Evolutionary conservation across 2,329 filamentous ascomycete species (phyloP).

Genomic region (Diaporthe sp.): DNA sequence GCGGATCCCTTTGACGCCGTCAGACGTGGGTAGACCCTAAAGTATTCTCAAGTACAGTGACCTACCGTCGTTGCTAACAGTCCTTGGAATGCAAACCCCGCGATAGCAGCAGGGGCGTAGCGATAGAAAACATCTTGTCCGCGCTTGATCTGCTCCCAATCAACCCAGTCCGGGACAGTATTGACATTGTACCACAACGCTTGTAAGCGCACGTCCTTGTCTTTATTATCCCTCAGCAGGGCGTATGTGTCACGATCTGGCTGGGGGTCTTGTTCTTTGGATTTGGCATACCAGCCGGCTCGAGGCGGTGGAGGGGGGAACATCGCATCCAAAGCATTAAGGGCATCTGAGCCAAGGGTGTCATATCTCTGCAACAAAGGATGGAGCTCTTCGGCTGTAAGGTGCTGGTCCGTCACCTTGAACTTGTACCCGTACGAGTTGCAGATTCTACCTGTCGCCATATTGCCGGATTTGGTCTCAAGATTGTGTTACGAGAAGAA

Average conservation of each 20-base stretch:
- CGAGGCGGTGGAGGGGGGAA: constrained; percentile 13
- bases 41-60: no score
- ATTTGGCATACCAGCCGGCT: neutral
- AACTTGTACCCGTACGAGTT: constrained; percentile 5
- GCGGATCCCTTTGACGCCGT: constrained; percentile 63
- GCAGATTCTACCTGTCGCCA: neutral
- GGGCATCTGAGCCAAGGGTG: constrained; percentile 3
- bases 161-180: constrained; percentile 73
- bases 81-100: constrained; percentile 57
- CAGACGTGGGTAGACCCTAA: no score
- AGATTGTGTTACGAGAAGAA: no score
- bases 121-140: constrained; percentile 75
- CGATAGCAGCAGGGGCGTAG: constrained; percentile 72
- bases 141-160: constrained; percentile 74
- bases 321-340: neutral
- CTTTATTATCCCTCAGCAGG: constrained; percentile 55
- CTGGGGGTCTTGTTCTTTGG: constrained; percentile 11
- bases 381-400: neutral
- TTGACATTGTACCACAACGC: constrained; percentile 70
- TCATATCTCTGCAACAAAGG: constrained; percentile 9
- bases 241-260: constrained; percentile 35
- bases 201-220: constrained; percentile 57
- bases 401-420: neutral
- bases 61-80: constrained; percentile 51
- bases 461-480: no score